Percentiles rank a stretch among this genome's conserved stretches.
These are phyloP conservation scores for Penicillium manginii DNA, from an alignment of 495 filamentous ascomycete species.

Conservation along the genomic window DNA sequence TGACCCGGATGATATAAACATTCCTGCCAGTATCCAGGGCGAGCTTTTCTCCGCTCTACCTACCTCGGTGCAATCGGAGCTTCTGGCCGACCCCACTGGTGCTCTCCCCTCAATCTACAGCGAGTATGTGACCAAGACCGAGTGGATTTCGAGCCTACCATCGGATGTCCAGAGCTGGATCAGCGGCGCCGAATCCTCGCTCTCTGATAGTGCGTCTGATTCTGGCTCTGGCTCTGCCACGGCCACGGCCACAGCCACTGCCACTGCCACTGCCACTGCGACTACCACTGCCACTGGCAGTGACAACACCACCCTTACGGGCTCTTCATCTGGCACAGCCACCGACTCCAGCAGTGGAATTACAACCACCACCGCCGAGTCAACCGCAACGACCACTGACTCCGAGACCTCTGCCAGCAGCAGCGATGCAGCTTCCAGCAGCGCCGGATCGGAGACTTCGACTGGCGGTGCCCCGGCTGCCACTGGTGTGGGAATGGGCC, in stretches of 20 bases:
- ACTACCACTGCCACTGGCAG: not conserved
- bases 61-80: constrained; percentile 20
- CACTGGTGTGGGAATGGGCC: constrained; percentile 25
- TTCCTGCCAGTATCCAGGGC: constrained; percentile 11
- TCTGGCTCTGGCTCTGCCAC: not conserved
- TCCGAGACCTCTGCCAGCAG: not conserved
- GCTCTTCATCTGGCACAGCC: no score
- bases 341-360: not conserved
- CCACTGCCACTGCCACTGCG: not conserved
- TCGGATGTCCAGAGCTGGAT: constrained; percentile 23
- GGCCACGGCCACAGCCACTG: not conserved
- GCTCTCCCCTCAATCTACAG: constrained; percentile 11
- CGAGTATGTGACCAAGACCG: constrained; percentile 16
- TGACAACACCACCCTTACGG: no score
- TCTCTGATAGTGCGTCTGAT: constrained; percentile 1
- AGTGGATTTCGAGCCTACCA: constrained; percentile 21
- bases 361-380: not conserved
- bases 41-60: constrained; percentile 12
- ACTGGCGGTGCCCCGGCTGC: constrained; percentile 18
- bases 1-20: not conserved
- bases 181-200: constrained; percentile 7
- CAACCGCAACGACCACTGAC: not conserved
- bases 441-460: constrained; percentile 4
- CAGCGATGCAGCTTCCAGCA: not conserved
- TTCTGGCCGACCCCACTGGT: constrained; percentile 16